Base-by-base conservation (phyloP, 257 asterid species). In the Parsonsia alboflavescens region DNA sequence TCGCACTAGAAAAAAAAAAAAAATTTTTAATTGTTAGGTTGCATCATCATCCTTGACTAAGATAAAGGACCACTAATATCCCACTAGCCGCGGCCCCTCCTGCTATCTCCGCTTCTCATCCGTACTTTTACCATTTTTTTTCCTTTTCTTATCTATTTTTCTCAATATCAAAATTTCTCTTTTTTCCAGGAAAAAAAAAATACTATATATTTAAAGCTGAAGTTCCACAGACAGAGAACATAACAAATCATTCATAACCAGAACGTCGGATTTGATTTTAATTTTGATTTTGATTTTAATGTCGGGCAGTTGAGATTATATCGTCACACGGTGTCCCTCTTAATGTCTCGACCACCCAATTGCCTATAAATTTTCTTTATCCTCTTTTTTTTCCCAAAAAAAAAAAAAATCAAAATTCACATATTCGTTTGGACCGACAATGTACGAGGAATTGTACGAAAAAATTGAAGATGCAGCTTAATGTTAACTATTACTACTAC, bases 61-160 rank as follows among this genome's bases (percentile, higher is more conserved):
- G 82, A 75, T 71, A 80, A 76, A n/a, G n/a, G 52, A 65, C 33
- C 72, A 79, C 81, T 79, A 69, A 80, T 56, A 45, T 22, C 77
- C 86, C 90, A 86, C 90, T 82, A 84, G 61, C 54, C 30, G n/a
- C 16, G n/a, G n/a, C n/a, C n/a, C n/a, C n/a, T n/a, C n/a, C n/a
- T n/a, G n/a, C n/a, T n/a, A n/a, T 70, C 84, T 75, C 84, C 78
- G 72, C 84, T 78, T 74, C 69, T 81, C 84, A 80, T 81, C 88
- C 89, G 88, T 83, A 87, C 91, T 10, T 77, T 78, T 70, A 45
- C 46, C n/a, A 16, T n/a, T n/a, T n/a, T 73, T 44, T 58, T 42
- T 21, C 8, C 12, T 36, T 6, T 11, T 8, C 69, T 22, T 16
- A 17, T 22, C 1, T 5, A 5, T 12, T 44, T 9, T 58, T 44